Evolutionary conservation across 1,139 yeast genomes (phyloP), one percentile per base, ranked within the genome.

Genomic region (Saccharomyces pastorianus): DNA sequence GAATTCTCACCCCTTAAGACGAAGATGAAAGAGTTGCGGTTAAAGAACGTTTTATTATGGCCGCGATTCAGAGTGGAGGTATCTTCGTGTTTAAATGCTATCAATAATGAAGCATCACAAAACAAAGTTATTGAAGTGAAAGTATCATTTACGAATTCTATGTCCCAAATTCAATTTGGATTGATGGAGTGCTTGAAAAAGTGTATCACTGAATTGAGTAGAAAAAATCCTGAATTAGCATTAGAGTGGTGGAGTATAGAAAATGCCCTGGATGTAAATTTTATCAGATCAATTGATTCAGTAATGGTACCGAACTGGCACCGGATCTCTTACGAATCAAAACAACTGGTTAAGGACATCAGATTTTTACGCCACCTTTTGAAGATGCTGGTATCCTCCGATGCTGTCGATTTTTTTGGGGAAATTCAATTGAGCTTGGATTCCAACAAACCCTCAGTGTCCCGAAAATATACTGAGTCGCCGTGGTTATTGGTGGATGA

Each of bases 1-100:
- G 95, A 95, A 9, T 85, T 87, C 59, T 82, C 93, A 6, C 96
- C 97, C 0, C 73, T 93, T 47, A 79, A 83, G 13, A 77, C 83
- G 32, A 82, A 83, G 58, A 71, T 93, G 63, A 84, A 83, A 60
- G 78, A 81, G 48, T 72, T 93, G 49, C 75, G 83, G 53, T 72
- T 91, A 11, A 76, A 81, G 29, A 80, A 80, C 58, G 83, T 87
- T 0, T 75, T 86, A 52, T 70, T 95, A 11, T 93, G 98, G 98
- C 99, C 99, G 0, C 73, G 99, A 55, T 95, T 91, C 68, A 96
- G 91, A 64, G 83, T 91, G 29, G 88, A 85, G 55, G 88, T 95
- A 1, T 81, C 89, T 1, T 80, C 83, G 47, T 84, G 95, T 17
- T 73, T 93, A 47, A 72, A 74, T 52, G 62, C 71, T 26, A 71